Conservation (phyloP, 148 eudicot genomes). For the Cornus controversa region DNA sequence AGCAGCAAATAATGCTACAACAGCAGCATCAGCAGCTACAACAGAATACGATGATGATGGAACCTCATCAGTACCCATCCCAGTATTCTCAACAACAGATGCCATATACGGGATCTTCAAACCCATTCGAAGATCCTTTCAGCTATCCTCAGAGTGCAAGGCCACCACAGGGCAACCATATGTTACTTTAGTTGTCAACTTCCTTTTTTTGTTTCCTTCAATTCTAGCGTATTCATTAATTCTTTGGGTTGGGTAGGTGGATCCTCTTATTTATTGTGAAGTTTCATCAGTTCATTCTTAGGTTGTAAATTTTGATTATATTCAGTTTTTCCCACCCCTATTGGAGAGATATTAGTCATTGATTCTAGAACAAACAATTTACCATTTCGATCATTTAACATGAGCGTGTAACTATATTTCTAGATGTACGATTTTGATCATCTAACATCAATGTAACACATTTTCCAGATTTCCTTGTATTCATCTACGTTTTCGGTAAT, state of each 20-base stretch:
- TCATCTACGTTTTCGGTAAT: no score
- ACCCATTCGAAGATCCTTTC: slow-evolving; percentile 88
- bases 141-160: slow-evolving; percentile 38
- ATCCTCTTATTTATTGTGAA: background rate
- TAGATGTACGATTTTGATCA: no score
- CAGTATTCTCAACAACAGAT: slow-evolving; percentile 50
- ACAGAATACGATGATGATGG: slow-evolving; percentile 32
- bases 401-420: background rate
- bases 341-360: no score
- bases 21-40: slow-evolving; percentile 28
- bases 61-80: slow-evolving; percentile 30
- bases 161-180: slow-evolving; percentile 56
- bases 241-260: slow-evolving; percentile 6
- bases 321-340: no score
- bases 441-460: no score
- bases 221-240: slow-evolving; percentile 16
- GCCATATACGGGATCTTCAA: slow-evolving; percentile 30
- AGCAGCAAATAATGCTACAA: slow-evolving; percentile 34
- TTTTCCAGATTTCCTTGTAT: no score
- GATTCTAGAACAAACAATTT: background rate
- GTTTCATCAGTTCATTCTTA: no score
- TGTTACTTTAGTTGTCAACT: slow-evolving; percentile 40
- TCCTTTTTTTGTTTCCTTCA: background rate
- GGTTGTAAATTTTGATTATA: no score
- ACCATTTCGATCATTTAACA: background rate